Conservation (phyloP, 331 rosid species). For the Quercus phellos region DNA sequence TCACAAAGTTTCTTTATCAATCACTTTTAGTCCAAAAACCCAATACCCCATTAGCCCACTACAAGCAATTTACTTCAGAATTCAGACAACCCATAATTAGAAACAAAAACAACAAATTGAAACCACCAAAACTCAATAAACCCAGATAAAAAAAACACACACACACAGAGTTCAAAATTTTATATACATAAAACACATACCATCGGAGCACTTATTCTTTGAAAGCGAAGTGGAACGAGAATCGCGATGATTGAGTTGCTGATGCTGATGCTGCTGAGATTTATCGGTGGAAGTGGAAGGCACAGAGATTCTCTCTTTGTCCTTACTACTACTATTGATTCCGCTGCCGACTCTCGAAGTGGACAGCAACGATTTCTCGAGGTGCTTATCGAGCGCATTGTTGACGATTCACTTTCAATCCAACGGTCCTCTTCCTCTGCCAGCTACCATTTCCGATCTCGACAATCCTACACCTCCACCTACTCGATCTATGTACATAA, state of each 20-base stretch:
- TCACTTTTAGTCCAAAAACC: background rate
- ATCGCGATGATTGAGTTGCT: slow-evolving; percentile 47
- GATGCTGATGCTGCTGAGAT: slow-evolving; percentile 37
- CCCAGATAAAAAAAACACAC: background rate
- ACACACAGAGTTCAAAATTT: too few species aligned
- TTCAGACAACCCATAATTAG: background rate
- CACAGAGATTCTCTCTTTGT: slow-evolving; percentile 44
- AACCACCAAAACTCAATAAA: background rate
- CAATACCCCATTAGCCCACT: background rate
- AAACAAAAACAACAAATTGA: background rate
- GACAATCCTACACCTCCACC: slow-evolving; percentile 46
- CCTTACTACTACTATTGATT: slow-evolving; percentile 27
- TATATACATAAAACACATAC: slow-evolving; percentile 7
- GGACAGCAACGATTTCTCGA: slow-evolving; percentile 60
- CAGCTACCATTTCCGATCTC: slow-evolving; percentile 43
- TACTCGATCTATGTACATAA: slow-evolving; percentile 59
- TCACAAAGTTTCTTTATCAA: background rate
- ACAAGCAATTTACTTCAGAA: background rate
- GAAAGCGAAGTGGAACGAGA: slow-evolving; percentile 32
- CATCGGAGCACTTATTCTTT: slow-evolving; percentile 57
- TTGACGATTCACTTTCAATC: slow-evolving; percentile 80
- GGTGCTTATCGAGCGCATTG: slow-evolving; percentile 75
- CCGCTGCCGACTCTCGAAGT: slow-evolving; percentile 41
- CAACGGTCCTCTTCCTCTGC: slow-evolving; percentile 29
- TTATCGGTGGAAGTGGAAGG: slow-evolving; percentile 54